Conservation (phyloP, 495 filamentous ascomycete species). For the Usnea hakonensis region DNA sequence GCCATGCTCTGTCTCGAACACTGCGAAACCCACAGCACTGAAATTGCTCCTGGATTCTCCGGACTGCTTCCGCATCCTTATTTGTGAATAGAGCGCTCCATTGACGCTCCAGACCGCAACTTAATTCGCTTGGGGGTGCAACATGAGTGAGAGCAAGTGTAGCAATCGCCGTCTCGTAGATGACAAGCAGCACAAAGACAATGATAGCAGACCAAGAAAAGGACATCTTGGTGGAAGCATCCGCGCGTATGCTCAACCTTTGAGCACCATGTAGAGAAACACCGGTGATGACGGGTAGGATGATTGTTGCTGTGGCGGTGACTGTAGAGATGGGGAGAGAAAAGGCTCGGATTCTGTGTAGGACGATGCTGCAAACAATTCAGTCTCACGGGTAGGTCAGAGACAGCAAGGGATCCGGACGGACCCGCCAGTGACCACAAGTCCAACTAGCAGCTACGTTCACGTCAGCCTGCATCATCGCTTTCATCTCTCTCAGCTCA, state of each 20-base stretch:
- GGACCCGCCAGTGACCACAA: background rate
- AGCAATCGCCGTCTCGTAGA: conserved; percentile 26
- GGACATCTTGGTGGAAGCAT: background rate
- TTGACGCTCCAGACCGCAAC: conserved; percentile 16
- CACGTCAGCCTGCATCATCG: background rate
- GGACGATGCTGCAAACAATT: conserved; percentile 11
- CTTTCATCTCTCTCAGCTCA: background rate
- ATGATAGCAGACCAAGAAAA: conserved; percentile 12
- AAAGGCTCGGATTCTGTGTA: conserved; percentile 16
- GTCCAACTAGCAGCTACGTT: background rate
- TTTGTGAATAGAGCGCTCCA: conserved; percentile 16
- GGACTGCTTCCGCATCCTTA: conserved; percentile 18
- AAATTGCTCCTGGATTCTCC: conserved; percentile 24
- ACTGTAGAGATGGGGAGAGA: conserved; percentile 17
- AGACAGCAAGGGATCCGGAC: background rate
- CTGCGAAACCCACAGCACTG: conserved; percentile 24
- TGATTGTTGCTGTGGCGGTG: conserved; percentile 17
- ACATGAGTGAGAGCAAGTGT: conserved; percentile 24
- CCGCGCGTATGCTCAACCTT: background rate
- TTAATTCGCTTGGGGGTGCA: conserved; percentile 8
- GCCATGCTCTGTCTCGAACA: conserved; percentile 20
- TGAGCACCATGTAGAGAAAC: conserved; percentile 10
- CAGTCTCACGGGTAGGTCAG: background rate
- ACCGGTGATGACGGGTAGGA: conserved; percentile 24
- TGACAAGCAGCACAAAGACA: conserved; percentile 17